Conservation (phyloP, 805 yeast species). For the Helenozyma rhizophorensis region DNA sequence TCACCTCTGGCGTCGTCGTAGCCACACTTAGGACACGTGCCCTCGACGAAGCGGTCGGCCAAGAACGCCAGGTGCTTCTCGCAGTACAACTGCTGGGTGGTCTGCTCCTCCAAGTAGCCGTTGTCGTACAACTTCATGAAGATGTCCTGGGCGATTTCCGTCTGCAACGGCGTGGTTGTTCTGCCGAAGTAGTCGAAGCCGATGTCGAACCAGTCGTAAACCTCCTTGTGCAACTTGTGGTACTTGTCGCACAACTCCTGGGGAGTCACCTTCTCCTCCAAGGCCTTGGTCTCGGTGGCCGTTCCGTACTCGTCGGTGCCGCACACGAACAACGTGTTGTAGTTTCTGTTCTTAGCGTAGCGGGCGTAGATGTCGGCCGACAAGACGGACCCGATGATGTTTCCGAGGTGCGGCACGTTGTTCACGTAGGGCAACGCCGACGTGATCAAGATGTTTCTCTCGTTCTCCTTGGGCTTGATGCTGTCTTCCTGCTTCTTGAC, state of each 20-base stretch:
- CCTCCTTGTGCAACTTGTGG: conserved; percentile 78
- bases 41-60: conserved; percentile 97
- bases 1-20: conserved; percentile 99
- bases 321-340: conserved; percentile 81
- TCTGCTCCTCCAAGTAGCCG: conserved; percentile 77
- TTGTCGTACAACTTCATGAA: conserved; percentile 73
- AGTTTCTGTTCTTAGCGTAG: conserved; percentile 83
- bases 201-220: conserved; percentile 95
- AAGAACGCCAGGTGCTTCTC: conserved; percentile 84
- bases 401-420: conserved; percentile 97
- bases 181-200: conserved; percentile 95
- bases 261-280: conserved; percentile 90
- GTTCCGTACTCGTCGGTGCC: conserved; percentile 99
- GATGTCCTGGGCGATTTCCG: conserved; percentile 93
- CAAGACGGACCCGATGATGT: conserved; percentile 90
- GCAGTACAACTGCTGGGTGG: conserved; percentile 88
- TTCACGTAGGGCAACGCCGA: conserved; percentile 98
- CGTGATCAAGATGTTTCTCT: conserved; percentile 82
- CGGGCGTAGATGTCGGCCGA: conserved; percentile 93
- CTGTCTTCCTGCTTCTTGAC: conserved; percentile 27
- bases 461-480: conserved; percentile 57
- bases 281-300: conserved; percentile 97
- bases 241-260: conserved; percentile 87
- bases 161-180: conserved; percentile 88
- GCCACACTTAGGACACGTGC: conserved; percentile 91